Conservation (phyloP, 257 asterid species). For the Mentha longifolia region DNA sequence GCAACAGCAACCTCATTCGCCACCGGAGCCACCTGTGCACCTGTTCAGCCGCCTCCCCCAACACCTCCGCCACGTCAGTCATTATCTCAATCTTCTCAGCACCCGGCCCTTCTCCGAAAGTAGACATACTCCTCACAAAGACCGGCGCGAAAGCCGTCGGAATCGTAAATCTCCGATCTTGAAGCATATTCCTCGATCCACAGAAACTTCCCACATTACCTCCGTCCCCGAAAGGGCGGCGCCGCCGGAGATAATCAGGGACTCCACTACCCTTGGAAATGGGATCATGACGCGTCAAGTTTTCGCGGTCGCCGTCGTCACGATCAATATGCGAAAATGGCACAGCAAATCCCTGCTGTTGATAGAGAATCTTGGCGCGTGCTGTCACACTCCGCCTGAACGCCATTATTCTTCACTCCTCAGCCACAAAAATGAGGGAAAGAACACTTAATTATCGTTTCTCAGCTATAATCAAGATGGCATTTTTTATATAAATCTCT, state of each 20-base stretch:
- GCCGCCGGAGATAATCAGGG: slow-evolving; percentile 42
- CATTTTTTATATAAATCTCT: too few relatives aligned
- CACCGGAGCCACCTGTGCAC: slow-evolving; percentile 47
- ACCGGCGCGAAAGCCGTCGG: slow-evolving; percentile 47
- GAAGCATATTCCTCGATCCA: slow-evolving; percentile 39
- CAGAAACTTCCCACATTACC: slow-evolving; percentile 27
- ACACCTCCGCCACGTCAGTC: slow-evolving; percentile 57
- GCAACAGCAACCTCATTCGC: slow-evolving; percentile 78
- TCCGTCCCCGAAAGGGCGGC: slow-evolving; percentile 36
- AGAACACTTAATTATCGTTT: background rate
- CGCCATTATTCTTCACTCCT: slow-evolving; percentile 52
- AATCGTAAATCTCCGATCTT: slow-evolving; percentile 39
- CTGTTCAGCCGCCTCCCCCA: slow-evolving; percentile 53
- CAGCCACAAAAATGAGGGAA: background rate
- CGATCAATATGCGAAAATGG: slow-evolving; percentile 57
- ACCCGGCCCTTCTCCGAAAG: slow-evolving; percentile 52
- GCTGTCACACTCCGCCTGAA: slow-evolving; percentile 65
- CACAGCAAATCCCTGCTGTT: slow-evolving; percentile 51
- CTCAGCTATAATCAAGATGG: too few relatives aligned
- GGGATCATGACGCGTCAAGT: slow-evolving; percentile 23
- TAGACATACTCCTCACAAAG: slow-evolving; percentile 63
- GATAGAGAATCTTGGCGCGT: slow-evolving; percentile 64
- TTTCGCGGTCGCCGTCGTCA: slow-evolving; percentile 44
- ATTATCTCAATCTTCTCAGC: slow-evolving; percentile 53
- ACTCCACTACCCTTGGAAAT: slow-evolving; percentile 31